These are phyloP conservation scores for Apostasia ramifera DNA, from an alignment of 106 monocot species.

Conservation along the genomic window DNA sequence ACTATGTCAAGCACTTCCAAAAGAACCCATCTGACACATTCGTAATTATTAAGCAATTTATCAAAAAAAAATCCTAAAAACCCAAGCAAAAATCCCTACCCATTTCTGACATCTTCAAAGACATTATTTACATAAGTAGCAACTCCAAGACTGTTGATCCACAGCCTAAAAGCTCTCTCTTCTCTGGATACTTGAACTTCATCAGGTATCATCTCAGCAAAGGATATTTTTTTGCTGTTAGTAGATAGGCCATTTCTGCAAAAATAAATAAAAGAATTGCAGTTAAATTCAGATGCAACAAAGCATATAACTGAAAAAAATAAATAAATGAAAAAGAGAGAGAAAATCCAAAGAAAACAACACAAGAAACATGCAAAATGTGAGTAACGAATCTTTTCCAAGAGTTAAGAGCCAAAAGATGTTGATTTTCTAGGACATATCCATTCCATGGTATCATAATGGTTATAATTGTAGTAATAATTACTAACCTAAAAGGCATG, in stretches of 20 bases:
- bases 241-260: constrained; percentile 41
- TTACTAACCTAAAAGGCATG: no score
- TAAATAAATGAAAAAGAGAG: neutral
- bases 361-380: neutral
- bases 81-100: constrained; percentile 15
- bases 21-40: constrained; percentile 78
- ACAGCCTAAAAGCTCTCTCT: constrained; percentile 50
- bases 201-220: constrained; percentile 35
- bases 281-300: neutral
- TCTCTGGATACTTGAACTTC: constrained; percentile 47
- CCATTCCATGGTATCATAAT: no score
- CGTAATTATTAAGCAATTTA: neutral
- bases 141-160: constrained; percentile 52
- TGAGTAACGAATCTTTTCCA: no score
- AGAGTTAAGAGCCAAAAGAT: no score
- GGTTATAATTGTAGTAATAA: no score
- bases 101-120: constrained; percentile 47
- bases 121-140: constrained; percentile 38
- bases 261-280: neutral
- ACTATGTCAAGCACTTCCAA: constrained; percentile 95
- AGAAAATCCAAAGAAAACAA: neutral
- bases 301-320: constrained; percentile 1
- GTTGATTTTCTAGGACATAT: no score
- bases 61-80: neutral
- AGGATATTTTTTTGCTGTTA: constrained; percentile 31